Evolutionary conservation across 805 yeast genomes (phyloP).

Genomic region (Saturnispora besseyi): DNA sequence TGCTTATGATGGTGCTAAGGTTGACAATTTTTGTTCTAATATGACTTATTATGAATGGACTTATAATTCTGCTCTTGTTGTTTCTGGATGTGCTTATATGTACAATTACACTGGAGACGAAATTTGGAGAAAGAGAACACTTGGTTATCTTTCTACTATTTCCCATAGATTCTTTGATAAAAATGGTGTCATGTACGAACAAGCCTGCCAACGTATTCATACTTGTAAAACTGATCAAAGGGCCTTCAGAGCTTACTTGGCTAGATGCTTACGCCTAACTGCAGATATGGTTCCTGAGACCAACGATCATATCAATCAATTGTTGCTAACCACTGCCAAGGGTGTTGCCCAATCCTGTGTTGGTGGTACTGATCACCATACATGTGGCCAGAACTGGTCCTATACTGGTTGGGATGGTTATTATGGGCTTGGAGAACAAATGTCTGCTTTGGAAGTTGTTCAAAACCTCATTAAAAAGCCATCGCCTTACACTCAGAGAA

Average conservation of each 20-base stretch:
- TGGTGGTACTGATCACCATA: conserved; percentile 67
- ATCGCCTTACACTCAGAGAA: conserved; percentile 40
- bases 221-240: conserved; percentile 83
- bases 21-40: conserved; percentile 50
- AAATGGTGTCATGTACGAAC: conserved; percentile 58
- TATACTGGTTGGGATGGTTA: conserved; percentile 49
- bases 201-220: conserved; percentile 62
- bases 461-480: conserved; percentile 37
- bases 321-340: conserved; percentile 42
- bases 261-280: conserved; percentile 67
- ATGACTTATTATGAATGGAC: conserved; percentile 67
- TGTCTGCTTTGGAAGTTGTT: conserved; percentile 61
- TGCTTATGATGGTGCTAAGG: conserved; percentile 63
- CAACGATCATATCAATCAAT: conserved; percentile 28
- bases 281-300: conserved; percentile 60
- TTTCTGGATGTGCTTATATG: conserved; percentile 74
- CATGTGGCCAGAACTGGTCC: conserved; percentile 70
- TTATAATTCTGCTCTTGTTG: conserved; percentile 72
- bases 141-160: conserved; percentile 46
- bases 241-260: conserved; percentile 79
- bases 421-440: conserved; percentile 75
- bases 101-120: conserved; percentile 62
- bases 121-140: conserved; percentile 58
- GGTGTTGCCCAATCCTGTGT: conserved; percentile 65
- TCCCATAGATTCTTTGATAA: conserved; percentile 42